Percentiles rank a stretch among this genome's conserved stretches.
Conservation (phyloP, 1,139 yeast species). For the Candida neerlandica region DNA sequence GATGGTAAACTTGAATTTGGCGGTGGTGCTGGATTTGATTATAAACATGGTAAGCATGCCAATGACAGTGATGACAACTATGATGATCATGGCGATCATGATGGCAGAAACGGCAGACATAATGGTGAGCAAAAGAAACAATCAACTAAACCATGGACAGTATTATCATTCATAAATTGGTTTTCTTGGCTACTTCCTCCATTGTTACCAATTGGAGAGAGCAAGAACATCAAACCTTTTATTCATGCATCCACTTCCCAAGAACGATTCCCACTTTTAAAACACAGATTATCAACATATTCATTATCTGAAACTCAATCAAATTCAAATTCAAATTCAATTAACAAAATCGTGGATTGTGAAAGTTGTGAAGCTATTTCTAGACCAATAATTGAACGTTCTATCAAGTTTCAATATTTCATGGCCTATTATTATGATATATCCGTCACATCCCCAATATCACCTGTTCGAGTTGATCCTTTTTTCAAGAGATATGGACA, state of each 20-base stretch:
- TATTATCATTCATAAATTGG: slow-evolving; percentile 19
- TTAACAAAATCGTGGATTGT: not conserved
- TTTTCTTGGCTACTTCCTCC: slow-evolving; percentile 30
- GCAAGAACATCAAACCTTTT: not conserved
- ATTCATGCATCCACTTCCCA: not conserved
- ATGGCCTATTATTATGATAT: slow-evolving; percentile 24
- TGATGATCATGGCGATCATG: slow-evolving; percentile 4
- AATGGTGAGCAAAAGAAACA: not conserved
- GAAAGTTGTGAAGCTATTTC: slow-evolving; percentile 3
- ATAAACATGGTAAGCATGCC: slow-evolving; percentile 16
- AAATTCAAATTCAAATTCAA: not conserved
- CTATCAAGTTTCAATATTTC: slow-evolving; percentile 22
- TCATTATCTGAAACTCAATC: slow-evolving; percentile 8
- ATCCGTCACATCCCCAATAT: slow-evolving; percentile 9
- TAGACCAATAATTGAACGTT: slow-evolving; percentile 12
- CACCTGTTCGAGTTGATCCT: slow-evolving; percentile 17
- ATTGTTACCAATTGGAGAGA: slow-evolving; percentile 18
- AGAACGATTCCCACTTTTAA: slow-evolving; percentile 15
- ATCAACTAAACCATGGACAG: not conserved
- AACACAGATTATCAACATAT: slow-evolving; percentile 14
- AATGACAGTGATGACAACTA: slow-evolving; percentile 11
- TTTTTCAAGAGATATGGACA: slow-evolving; percentile 18
- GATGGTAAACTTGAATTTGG: slow-evolving; percentile 29
- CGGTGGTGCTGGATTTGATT: slow-evolving; percentile 33
- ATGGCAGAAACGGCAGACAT: too few relatives aligned